Conservation (phyloP, 345 rosid species). For the Ailanthus altissimus region DNA sequence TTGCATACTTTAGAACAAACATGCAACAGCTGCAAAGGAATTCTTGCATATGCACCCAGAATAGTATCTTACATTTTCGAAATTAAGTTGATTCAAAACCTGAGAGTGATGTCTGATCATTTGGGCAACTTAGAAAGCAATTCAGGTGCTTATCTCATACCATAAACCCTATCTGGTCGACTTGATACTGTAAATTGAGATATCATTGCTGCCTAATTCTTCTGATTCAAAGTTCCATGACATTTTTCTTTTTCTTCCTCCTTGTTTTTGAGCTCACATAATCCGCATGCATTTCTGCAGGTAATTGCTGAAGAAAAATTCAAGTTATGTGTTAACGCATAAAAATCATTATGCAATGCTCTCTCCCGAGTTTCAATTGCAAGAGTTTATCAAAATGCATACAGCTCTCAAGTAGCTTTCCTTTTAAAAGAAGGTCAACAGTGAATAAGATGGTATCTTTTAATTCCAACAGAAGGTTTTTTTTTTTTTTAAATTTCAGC, state of each 20-base stretch:
- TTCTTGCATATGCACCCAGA: not conserved
- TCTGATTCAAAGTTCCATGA: not conserved
- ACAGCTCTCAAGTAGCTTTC: not conserved
- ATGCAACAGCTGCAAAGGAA: not conserved
- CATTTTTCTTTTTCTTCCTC: not conserved
- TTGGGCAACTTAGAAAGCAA: not conserved
- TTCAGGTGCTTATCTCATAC: not conserved
- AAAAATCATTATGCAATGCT: constrained; percentile 70
- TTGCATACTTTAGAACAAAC: not conserved
- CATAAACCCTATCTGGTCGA: not conserved
- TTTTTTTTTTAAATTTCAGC: too few relatives aligned
- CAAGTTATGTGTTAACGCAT: constrained; percentile 72
- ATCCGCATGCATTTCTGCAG: constrained; percentile 38
- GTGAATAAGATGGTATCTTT: not conserved
- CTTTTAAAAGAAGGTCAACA: not conserved
- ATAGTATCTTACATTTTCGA: not conserved
- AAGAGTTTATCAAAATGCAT: not conserved
- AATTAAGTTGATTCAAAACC: not conserved
- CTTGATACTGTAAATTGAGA: not conserved
- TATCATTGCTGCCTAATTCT: not conserved
- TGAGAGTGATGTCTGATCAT: not conserved
- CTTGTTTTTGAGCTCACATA: not conserved
- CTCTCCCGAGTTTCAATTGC: constrained; percentile 32
- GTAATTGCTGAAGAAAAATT: constrained; percentile 84
- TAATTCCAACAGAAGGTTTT: too few relatives aligned